Percentiles rank a stretch among this genome's conserved stretches.
These are phyloP conservation scores for Artemisia argyi DNA, from an alignment of 129 eudicot species.

Conservation along the genomic window DNA sequence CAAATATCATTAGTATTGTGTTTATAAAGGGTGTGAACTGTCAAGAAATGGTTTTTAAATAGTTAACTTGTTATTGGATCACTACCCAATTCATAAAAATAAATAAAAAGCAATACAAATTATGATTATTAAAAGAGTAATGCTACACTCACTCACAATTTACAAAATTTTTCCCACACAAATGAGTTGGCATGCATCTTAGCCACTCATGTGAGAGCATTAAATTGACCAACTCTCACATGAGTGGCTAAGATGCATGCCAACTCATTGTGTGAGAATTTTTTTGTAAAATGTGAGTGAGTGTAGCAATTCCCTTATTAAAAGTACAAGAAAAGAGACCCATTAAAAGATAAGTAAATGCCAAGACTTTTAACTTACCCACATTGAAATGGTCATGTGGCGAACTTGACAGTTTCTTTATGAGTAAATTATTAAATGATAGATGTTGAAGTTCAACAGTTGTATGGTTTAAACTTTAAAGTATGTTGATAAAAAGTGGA, in stretches of 20 bases:
- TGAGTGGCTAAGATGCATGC: too few relatives aligned
- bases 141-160: too few relatives aligned
- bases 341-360: conserved; percentile 15
- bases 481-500: conserved; percentile 9
- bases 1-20: conserved; percentile 29
- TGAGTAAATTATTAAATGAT: conserved; percentile 1
- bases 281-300: too few relatives aligned
- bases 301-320: too few relatives aligned
- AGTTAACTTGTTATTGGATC: conserved; percentile 32
- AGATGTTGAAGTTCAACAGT: background rate
- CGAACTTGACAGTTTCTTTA: conserved; percentile 2
- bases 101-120: conserved; percentile 24
- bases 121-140: too few relatives aligned
- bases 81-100: conserved; percentile 18
- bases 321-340: conserved; percentile 37
- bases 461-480: background rate
- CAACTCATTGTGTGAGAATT: too few relatives aligned
- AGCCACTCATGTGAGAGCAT: too few relatives aligned
- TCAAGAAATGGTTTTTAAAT: conserved; percentile 28
- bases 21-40: conserved; percentile 19
- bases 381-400: conserved; percentile 6
- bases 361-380: conserved; percentile 19
- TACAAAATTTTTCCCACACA: too few relatives aligned
- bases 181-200: too few relatives aligned
- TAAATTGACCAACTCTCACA: too few relatives aligned